Evolutionary conservation across 345 rosid species (phyloP).

Genomic region (Boechera stricta): DNA sequence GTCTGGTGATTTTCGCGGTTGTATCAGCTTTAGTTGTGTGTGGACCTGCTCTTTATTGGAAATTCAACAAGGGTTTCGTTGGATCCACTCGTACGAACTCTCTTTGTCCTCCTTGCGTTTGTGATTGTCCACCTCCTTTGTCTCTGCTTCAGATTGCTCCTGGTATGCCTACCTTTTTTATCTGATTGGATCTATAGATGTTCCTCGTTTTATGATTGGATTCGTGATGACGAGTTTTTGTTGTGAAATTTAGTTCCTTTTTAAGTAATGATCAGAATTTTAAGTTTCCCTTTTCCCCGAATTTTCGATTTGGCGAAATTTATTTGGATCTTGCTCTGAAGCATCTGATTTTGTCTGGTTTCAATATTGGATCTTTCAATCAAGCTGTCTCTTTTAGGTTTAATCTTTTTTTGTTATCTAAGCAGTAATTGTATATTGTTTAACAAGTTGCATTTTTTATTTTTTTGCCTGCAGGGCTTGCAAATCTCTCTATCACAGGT

Average conservation of each 20-base stretch:
- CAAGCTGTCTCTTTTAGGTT: conserved; percentile 14
- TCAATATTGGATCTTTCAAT: conserved; percentile 26
- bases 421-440: not conserved
- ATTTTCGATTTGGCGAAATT: not conserved
- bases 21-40: conserved; percentile 88
- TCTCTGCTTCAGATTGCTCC: conserved; percentile 94
- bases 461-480: conserved; percentile 67
- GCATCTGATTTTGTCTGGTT: conserved; percentile 18
- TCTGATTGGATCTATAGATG: conserved; percentile 32
- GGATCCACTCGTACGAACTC: conserved; percentile 55
- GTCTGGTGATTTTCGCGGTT: conserved; percentile 90
- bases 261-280: conserved; percentile 20
- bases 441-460: conserved; percentile 24
- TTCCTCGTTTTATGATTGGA: conserved; percentile 14
- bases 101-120: conserved; percentile 77
- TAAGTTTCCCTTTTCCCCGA: conserved; percentile 36
- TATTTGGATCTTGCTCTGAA: conserved; percentile 31
- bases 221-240: conserved; percentile 16
- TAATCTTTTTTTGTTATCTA: not conserved
- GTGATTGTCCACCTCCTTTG: conserved; percentile 95
- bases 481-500: conserved; percentile 88
- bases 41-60: conserved; percentile 96
- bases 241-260: conserved; percentile 32
- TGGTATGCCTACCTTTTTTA: conserved; percentile 50
- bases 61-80: conserved; percentile 70